Evolutionary conservation across 176 grass and related monocot species (phyloP).

Genomic region (Juncus inflexus): DNA sequence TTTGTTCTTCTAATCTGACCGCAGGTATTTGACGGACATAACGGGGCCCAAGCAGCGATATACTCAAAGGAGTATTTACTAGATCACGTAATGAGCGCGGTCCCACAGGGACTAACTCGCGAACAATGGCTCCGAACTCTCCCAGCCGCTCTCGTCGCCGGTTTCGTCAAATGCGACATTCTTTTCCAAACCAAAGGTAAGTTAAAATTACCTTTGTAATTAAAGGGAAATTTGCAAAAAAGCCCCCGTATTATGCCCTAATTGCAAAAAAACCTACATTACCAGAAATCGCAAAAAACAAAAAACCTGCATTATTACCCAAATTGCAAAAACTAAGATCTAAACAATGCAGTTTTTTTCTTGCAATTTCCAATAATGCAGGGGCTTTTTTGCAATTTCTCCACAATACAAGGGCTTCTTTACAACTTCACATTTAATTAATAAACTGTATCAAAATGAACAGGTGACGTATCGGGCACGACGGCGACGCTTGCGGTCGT

Average conservation of each 20-base stretch:
- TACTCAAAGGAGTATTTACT: conserved; percentile 93
- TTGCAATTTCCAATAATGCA: too few species aligned
- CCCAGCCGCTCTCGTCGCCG: conserved; percentile 80
- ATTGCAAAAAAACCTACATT: too few species aligned
- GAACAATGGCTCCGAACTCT: conserved; percentile 85
- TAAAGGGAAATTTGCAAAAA: too few species aligned
- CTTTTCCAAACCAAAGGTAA: conserved; percentile 92
- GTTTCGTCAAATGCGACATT: conserved; percentile 95
- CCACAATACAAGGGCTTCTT: too few species aligned
- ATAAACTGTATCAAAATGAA: neutral
- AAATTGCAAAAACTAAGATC: too few species aligned
- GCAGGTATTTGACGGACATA: conserved; percentile 95
- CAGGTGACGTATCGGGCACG: conserved; percentile 87
- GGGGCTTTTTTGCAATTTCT: too few species aligned
- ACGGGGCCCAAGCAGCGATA: conserved; percentile 83
- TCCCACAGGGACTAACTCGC: conserved; percentile 69
- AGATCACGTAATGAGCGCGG: conserved; percentile 87
- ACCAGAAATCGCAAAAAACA: too few species aligned
- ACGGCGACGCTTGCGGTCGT: conserved; percentile 84
- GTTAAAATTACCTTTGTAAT: neutral
- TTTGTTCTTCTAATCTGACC: too few species aligned
- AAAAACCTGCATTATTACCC: too few species aligned
- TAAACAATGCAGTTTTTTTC: too few species aligned
- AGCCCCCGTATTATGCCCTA: too few species aligned
- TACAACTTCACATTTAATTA: too few species aligned